A percentile compares a stretch with the other conserved stretches of the same genome.
phyloP scores from a whole-genome alignment of 768 basidiomycete genomes.

The Pleurotus pulmonarius region DNA sequence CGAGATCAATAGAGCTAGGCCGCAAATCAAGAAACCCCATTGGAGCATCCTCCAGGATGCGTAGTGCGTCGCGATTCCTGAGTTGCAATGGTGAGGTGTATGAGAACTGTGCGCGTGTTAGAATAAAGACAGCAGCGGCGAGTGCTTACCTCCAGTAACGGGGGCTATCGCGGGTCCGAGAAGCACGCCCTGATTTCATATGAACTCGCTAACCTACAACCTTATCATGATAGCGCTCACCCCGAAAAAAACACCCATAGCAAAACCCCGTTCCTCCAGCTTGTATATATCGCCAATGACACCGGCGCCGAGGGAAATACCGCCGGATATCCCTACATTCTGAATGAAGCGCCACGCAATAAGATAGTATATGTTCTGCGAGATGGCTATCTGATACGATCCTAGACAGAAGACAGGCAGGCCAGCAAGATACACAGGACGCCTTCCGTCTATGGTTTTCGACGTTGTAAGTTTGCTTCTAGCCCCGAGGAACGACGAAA shows the following conservation, averaged over 20 bases:
- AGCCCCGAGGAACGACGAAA: no score
- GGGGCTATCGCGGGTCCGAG: constrained; percentile 64
- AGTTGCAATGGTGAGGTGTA: neutral
- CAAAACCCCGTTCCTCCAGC: constrained; percentile 56
- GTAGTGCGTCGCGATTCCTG: constrained; percentile 51
- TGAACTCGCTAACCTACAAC: neutral
- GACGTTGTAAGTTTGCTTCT: no score
- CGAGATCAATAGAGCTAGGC: constrained; percentile 32
- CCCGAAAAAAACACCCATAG: constrained; percentile 56
- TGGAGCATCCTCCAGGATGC: constrained; percentile 68
- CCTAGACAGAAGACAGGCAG: constrained; percentile 58
- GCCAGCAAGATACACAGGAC: constrained; percentile 54
- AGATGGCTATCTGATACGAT: constrained; percentile 54
- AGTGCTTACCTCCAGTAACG: constrained; percentile 42
- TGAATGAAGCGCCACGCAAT: constrained; percentile 65
- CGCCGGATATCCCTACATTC: constrained; percentile 58
- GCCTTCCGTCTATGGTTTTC: constrained; percentile 54
- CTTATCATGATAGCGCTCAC: constrained; percentile 23
- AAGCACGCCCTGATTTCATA: constrained; percentile 38
- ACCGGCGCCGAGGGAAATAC: constrained; percentile 49
- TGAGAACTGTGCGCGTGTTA: constrained; percentile 7
- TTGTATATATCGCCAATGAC: constrained; percentile 66
- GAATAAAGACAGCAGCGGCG: neutral
- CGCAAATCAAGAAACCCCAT: constrained; percentile 34
- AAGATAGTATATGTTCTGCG: constrained; percentile 39